These are phyloP conservation scores for Fraxinus anomala DNA, from an alignment of 257 asterid genomes.

Conservation along the genomic window DNA sequence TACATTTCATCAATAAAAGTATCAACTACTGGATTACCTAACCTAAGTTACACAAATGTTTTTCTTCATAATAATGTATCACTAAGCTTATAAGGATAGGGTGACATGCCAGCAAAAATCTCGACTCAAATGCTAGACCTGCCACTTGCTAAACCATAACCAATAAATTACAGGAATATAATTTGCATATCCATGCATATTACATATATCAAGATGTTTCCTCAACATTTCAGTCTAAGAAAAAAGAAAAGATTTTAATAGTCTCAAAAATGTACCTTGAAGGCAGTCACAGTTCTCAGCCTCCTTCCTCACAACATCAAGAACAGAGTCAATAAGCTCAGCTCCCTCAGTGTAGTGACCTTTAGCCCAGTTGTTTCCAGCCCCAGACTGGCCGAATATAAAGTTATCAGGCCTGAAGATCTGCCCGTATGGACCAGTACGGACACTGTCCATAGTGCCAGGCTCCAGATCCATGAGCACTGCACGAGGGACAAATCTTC, in stretches of 20 bases:
- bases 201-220: not conserved
- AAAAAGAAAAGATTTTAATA: not conserved
- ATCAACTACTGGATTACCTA: too few species aligned
- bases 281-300: slow-evolving; percentile 89
- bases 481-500: slow-evolving; percentile 92
- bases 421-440: slow-evolving; percentile 85
- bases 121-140: not conserved
- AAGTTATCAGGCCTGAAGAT: slow-evolving; percentile 84
- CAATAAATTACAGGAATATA: not conserved
- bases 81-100: too few species aligned
- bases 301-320: slow-evolving; percentile 82
- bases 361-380: slow-evolving; percentile 88
- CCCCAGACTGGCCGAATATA: slow-evolving; percentile 86
- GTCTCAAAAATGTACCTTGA: slow-evolving; percentile 52
- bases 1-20: not conserved
- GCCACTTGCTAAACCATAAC: not conserved
- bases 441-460: slow-evolving; percentile 93
- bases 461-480: slow-evolving; percentile 97
- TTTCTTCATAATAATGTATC: too few species aligned
- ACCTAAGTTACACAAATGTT: too few species aligned
- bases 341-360: slow-evolving; percentile 93
- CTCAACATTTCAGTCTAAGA: not conserved
- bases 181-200: not conserved
- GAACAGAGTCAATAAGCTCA: slow-evolving; percentile 82
- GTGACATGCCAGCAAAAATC: not conserved